phyloP scores from a whole-genome alignment of 306 rosid genomes.

The Begonia fuchsioides region DNA sequence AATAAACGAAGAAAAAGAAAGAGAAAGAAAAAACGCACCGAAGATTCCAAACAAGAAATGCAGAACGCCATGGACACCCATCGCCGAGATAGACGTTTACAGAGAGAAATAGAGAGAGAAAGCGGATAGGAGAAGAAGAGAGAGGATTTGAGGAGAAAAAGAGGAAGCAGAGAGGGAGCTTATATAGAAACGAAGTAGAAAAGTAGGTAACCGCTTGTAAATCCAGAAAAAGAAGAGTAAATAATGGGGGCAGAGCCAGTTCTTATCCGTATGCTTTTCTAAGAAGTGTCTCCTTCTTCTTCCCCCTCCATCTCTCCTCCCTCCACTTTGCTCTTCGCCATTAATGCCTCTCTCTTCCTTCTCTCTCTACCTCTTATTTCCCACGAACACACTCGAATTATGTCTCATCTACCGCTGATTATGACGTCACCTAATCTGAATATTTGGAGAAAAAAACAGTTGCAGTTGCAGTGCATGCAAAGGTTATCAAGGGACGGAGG shows the following conservation, averaged over 20 bases:
- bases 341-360: not conserved
- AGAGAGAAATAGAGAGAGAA: not conserved
- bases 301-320: not conserved
- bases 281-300: not conserved
- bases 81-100: too few relatives aligned
- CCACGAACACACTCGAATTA: too few relatives aligned
- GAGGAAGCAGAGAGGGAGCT: not conserved
- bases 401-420: too few relatives aligned
- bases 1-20: not conserved
- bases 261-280: not conserved
- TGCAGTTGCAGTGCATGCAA: too few relatives aligned
- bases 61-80: constrained; percentile 23
- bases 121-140: not conserved
- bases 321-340: too few relatives aligned
- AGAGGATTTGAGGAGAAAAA: not conserved
- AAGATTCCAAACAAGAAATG: constrained; percentile 64
- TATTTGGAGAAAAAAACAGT: too few relatives aligned
- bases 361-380: too few relatives aligned
- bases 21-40: constrained; percentile 29
- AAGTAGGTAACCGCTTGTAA: constrained; percentile 1
- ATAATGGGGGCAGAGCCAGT: not conserved
- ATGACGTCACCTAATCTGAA: too few relatives aligned
- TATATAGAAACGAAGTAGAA: constrained; percentile 1
- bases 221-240: not conserved
- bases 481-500: too few relatives aligned